Conservation (phyloP, 805 yeast genomes). For the Spathaspora passalidarum region DNA sequence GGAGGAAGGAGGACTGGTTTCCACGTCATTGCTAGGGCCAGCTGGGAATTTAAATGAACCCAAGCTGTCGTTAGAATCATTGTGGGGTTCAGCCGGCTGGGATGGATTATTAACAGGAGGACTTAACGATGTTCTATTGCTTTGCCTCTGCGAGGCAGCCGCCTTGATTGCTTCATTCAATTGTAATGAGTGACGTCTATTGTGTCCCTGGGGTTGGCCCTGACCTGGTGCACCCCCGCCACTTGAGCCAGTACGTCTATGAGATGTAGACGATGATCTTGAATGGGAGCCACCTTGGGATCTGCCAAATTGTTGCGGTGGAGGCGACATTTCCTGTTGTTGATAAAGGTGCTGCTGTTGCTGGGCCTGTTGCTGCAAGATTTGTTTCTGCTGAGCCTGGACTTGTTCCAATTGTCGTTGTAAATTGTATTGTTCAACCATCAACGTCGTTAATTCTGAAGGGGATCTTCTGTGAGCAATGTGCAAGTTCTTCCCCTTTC, state of each 20-base stretch:
- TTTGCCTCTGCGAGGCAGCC: slow-evolving; percentile 82
- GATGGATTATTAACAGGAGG: slow-evolving; percentile 24
- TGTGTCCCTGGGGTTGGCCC: slow-evolving; percentile 57
- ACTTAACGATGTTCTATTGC: slow-evolving; percentile 33
- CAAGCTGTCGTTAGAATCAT: slow-evolving; percentile 10
- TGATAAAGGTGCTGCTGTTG: slow-evolving; percentile 26
- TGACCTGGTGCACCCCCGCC: slow-evolving; percentile 20
- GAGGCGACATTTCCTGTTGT: slow-evolving; percentile 23
- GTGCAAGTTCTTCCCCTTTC: slow-evolving; percentile 47
- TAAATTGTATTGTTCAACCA: slow-evolving; percentile 86
- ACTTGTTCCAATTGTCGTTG: slow-evolving; percentile 91
- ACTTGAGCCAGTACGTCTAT: slow-evolving; percentile 34
- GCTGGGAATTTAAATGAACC: slow-evolving; percentile 22
- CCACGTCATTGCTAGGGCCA: slow-evolving; percentile 17
- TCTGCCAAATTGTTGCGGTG: slow-evolving; percentile 22
- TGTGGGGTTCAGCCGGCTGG: slow-evolving; percentile 6
- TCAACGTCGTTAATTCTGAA: slow-evolving; percentile 86
- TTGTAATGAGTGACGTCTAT: slow-evolving; percentile 89
- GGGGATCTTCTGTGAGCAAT: slow-evolving; percentile 98
- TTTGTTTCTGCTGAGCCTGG: slow-evolving; percentile 89
- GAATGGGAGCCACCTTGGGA: slow-evolving; percentile 26
- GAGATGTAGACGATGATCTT: slow-evolving; percentile 29
- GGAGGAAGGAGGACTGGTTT: slow-evolving; percentile 14
- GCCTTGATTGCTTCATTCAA: slow-evolving; percentile 91
- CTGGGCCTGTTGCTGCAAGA: slow-evolving; percentile 75